Evolutionary conservation across 2,329 filamentous ascomycete genomes (phyloP).

Genomic region (Emydomyces testavorans): DNA sequence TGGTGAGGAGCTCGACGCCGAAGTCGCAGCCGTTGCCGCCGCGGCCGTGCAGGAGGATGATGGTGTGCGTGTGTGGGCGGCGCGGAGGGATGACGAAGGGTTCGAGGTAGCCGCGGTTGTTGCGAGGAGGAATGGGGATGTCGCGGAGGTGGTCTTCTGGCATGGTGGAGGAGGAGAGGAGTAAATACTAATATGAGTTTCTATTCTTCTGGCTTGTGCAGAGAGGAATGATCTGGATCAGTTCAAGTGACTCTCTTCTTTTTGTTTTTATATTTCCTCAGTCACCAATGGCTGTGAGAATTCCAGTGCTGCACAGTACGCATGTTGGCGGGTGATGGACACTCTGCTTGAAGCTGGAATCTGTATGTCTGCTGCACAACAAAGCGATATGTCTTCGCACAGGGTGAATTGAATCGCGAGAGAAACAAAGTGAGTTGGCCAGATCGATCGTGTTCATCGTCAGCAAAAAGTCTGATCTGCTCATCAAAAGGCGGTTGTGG

Average conservation of each 20-base stretch:
- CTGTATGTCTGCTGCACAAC: background rate
- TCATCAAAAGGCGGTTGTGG: too few relatives aligned
- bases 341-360: background rate
- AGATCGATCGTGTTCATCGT: too few relatives aligned
- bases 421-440: too few relatives aligned
- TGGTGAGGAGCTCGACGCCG: conserved; percentile 25
- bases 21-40: conserved; percentile 29
- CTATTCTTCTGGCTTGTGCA: background rate
- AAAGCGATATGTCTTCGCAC: background rate
- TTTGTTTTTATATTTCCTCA: background rate
- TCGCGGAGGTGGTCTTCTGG: background rate
- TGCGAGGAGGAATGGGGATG: conserved; percentile 14
- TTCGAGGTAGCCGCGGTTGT: conserved; percentile 5
- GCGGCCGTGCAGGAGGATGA: conserved; percentile 36
- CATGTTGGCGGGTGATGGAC: conserved; percentile 2
- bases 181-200: too few relatives aligned
- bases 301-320: background rate
- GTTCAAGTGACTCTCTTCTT: background rate
- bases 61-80: conserved; percentile 26
- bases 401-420: too few relatives aligned
- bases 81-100: conserved; percentile 16
- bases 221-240: background rate
- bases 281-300: background rate
- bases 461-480: too few relatives aligned
- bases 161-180: conserved; percentile 1